Base-by-base conservation (phyloP, 202 grass and related monocot genomes). In the Bolboschoenoplectus hybrid region DNA sequence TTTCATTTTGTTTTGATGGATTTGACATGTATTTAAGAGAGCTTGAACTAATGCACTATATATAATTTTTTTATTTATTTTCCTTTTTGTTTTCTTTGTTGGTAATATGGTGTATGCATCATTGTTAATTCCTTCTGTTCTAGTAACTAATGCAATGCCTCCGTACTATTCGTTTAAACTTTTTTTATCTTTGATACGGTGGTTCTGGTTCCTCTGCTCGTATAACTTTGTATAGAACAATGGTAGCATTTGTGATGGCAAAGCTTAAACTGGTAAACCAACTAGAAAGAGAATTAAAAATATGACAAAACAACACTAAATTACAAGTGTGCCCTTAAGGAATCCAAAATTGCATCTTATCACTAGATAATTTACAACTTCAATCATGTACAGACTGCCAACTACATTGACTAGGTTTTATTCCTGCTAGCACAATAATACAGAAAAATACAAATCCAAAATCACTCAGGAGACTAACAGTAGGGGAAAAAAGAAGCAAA, bases 1-100 rank as follows among this genome's bases (percentile, higher is more conserved):
- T 60, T 82, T 82, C 16, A 17, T 7, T 60, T 82, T 82, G 60
- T 82, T 82, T 82, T 82, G 58, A 82, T 82, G 57, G 62, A 63
- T 82, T 82, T 81, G 52, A 60, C 57, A 49, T 82, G 80, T 63
- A 74, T 82, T 82, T 63, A 45, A 71, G 63, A 83, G 81, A 69
- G 82, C 51, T 71, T 84, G 65, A 53, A 84, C 66, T 84, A 57
- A 68, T 79, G 74, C 5, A 58, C 75, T 43, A 61, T 60, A 60
- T 43, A 80, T 43, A 60, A 9, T 52, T 43, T 16, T 58, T 79
- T 79, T 40, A 61, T 20, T 80, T 58, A 79, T 40, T n/a, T 58
- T 57, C 0, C 38, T 53, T 77, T 56, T 47, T 46, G 69, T 73
- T 17, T 43, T 74, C 43, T 68, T 13, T 72, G 14, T 20, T 46